These are phyloP conservation scores for Backusella psychrophila DNA, from an alignment of 192 early-diverging fungal genomes.

Conservation along the genomic window DNA sequence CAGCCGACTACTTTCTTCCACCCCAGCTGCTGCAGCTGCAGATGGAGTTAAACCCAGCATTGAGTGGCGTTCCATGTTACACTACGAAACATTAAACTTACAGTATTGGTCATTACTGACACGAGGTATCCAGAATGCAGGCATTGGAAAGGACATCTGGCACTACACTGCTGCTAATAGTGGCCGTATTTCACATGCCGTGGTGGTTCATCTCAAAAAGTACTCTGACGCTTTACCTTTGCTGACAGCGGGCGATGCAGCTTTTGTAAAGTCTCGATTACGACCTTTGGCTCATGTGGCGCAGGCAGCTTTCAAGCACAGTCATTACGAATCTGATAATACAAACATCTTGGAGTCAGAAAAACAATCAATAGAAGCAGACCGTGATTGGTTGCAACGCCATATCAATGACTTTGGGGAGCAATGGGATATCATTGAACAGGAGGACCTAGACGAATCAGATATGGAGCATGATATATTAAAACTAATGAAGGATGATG, in stretches of 20 bases:
- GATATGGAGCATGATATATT: conserved; percentile 6
- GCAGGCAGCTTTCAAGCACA: conserved; percentile 39
- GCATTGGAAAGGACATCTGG: conserved; percentile 54
- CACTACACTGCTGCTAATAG: conserved; percentile 48
- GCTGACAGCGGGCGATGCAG: conserved; percentile 28
- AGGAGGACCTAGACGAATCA: background rate
- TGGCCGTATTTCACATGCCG: conserved; percentile 41
- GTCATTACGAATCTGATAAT: conserved; percentile 5
- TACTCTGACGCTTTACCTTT: conserved; percentile 28
- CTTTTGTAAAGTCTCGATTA: conserved; percentile 28
- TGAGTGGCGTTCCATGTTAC: conserved; percentile 21
- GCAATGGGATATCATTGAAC: conserved; percentile 6
- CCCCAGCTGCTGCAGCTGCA: background rate
- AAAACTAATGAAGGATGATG: conserved; percentile 5
- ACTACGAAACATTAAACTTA: conserved; percentile 49
- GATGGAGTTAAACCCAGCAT: background rate
- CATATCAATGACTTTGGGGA: conserved; percentile 13
- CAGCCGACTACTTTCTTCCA: background rate
- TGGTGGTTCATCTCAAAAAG: conserved; percentile 40
- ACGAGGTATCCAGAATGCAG: conserved; percentile 49
- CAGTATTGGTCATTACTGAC: conserved; percentile 59
- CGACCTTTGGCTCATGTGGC: conserved; percentile 51
- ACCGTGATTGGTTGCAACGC: conserved; percentile 1
- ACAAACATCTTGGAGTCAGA: background rate
- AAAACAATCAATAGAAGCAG: background rate